Evolutionary conservation across 2,329 filamentous ascomycete species (phyloP).

Genomic region (Fusarium sp.): DNA sequence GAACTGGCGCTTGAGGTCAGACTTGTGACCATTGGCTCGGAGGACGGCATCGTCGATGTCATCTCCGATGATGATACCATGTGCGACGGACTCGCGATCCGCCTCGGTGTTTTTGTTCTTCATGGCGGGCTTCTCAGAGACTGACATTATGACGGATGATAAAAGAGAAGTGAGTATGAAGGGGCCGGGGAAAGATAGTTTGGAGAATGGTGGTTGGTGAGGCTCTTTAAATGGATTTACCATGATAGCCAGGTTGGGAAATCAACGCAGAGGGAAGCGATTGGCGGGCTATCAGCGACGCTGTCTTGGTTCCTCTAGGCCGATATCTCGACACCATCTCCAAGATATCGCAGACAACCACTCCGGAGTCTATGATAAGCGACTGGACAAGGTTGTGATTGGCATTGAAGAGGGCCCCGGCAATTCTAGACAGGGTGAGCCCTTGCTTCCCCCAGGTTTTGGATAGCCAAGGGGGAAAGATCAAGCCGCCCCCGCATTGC

Average conservation of each 20-base stretch:
- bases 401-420: neutral
- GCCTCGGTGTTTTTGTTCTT: neutral
- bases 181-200: neutral
- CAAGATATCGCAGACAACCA: neutral
- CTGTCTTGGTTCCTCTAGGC: neutral
- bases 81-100: conserved; percentile 16
- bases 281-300: neutral
- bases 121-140: neutral
- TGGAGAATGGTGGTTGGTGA: neutral
- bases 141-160: neutral
- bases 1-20: conserved; percentile 28
- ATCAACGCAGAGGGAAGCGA: neutral
- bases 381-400: neutral
- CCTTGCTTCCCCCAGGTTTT: neutral
- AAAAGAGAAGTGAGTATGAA: neutral
- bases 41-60: conserved; percentile 27
- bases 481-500: no score
- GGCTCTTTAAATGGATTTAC: neutral
- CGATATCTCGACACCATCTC: conserved; percentile 5
- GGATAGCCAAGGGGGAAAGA: no score
- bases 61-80: conserved; percentile 9
- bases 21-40: conserved; percentile 22
- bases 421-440: neutral
- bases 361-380: neutral
- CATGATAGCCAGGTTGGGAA: neutral